Evolutionary conservation across 768 basidiomycete genomes (phyloP).

Genomic region (Steccherinum ochraceum): DNA sequence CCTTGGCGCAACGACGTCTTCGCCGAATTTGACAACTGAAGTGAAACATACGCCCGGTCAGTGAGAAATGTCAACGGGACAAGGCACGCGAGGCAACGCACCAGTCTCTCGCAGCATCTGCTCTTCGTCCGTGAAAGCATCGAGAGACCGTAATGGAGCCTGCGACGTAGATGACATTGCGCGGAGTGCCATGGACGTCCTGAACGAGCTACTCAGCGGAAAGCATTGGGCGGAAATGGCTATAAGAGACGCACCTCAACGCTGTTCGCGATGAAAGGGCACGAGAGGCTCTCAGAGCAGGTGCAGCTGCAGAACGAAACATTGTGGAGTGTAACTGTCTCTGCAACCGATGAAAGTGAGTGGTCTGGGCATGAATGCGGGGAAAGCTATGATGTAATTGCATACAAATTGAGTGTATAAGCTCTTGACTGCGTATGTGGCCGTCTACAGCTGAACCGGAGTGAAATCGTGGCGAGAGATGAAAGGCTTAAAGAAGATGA

Average conservation of each 20-base stretch:
- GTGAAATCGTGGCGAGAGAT: too few relatives aligned
- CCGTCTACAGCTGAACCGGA: too few relatives aligned
- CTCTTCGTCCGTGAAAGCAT: slow-evolving; percentile 91
- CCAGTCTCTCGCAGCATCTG: slow-evolving; percentile 88
- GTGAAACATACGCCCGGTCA: too few relatives aligned
- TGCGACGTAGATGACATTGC: slow-evolving; percentile 4
- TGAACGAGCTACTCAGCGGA: too few relatives aligned
- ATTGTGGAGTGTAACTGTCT: not conserved
- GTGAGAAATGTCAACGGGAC: not conserved
- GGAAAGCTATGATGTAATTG: too few relatives aligned
- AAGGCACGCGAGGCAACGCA: slow-evolving; percentile 27
- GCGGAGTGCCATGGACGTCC: too few relatives aligned
- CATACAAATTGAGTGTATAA: too few relatives aligned
- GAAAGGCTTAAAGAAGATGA: too few relatives aligned
- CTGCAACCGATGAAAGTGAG: too few relatives aligned
- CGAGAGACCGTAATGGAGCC: slow-evolving; percentile 47
- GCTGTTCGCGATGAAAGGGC: not conserved
- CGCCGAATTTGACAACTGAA: slow-evolving; percentile 80
- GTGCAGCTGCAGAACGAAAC: not conserved
- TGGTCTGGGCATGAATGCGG: too few relatives aligned
- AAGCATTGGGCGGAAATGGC: too few relatives aligned
- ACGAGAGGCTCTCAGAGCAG: not conserved
- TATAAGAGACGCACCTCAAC: not conserved
- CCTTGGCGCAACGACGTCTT: slow-evolving; percentile 84
- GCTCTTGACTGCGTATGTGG: too few relatives aligned